A percentile compares a stretch with the other conserved stretches of the same genome.
These are phyloP conservation scores for Epithemia pelagica DNA, from an alignment of 108 stramenopile species.

Conservation along the genomic window DNA sequence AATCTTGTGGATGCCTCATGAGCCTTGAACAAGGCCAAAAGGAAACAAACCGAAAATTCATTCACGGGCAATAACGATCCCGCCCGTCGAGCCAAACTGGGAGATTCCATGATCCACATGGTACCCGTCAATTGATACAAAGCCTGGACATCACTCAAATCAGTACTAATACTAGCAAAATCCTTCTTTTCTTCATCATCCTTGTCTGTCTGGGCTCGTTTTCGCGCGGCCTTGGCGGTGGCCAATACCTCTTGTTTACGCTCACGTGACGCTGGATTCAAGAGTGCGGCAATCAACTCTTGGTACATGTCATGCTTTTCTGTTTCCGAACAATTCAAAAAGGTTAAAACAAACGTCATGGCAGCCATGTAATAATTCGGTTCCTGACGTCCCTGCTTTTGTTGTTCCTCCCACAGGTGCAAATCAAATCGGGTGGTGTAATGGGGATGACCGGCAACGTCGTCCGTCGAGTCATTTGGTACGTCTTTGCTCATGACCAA, in stretches of 20 bases:
- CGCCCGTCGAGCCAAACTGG: too few relatives aligned
- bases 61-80: too few relatives aligned
- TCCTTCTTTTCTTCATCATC: too few relatives aligned
- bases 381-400: too few relatives aligned
- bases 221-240: neutral
- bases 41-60: too few relatives aligned
- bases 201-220: neutral
- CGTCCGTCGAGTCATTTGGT: neutral
- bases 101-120: too few relatives aligned
- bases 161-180: neutral
- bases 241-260: neutral
- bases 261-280: neutral
- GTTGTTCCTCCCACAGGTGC: too few relatives aligned
- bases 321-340: neutral
- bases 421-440: neutral
- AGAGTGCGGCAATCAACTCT: neutral
- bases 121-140: slow-evolving; percentile 5
- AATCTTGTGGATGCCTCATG: too few relatives aligned
- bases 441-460: neutral
- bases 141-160: neutral
- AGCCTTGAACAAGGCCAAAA: too few relatives aligned
- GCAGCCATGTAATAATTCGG: too few relatives aligned
- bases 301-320: neutral
- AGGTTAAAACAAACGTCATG: neutral
- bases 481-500: neutral